Conservation (phyloP, 2,329 filamentous ascomycete genomes). For the Curvularia eragrostidis region DNA sequence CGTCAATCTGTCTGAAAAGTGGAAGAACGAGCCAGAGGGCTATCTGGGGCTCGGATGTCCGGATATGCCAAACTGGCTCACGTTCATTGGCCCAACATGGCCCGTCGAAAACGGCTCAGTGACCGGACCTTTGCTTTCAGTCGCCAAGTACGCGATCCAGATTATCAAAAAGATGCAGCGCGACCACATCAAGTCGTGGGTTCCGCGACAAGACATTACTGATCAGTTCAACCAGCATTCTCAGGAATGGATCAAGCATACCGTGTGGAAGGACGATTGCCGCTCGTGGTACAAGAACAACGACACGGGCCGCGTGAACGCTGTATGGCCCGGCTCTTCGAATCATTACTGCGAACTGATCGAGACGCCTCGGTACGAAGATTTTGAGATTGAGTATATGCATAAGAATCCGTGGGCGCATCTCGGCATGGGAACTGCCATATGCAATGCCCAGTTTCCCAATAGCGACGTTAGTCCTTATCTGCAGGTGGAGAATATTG, state of each 20-base stretch:
- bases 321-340: slow-evolving; percentile 59
- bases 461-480: slow-evolving; percentile 50
- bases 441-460: slow-evolving; percentile 27
- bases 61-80: slow-evolving; percentile 54
- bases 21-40: slow-evolving; percentile 49
- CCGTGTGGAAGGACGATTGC: slow-evolving; percentile 57
- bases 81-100: slow-evolving; percentile 51
- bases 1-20: slow-evolving; percentile 50
- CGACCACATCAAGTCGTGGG: slow-evolving; percentile 54
- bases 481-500: slow-evolving; percentile 50
- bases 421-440: slow-evolving; percentile 52
- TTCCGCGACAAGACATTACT: slow-evolving; percentile 51
- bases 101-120: slow-evolving; percentile 57
- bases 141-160: slow-evolving; percentile 52
- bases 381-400: slow-evolving; percentile 52
- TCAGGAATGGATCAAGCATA: slow-evolving; percentile 58
- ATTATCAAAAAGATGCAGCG: slow-evolving; percentile 57
- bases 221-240: slow-evolving; percentile 54
- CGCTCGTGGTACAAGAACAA: slow-evolving; percentile 57
- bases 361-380: slow-evolving; percentile 51
- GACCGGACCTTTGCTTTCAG: slow-evolving; percentile 50
- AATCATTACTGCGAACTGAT: slow-evolving; percentile 57
- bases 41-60: slow-evolving; percentile 54
- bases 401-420: slow-evolving; percentile 53
- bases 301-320: slow-evolving; percentile 44